These are phyloP conservation scores for Smithsoniella earleae DNA, from an alignment of 163 green algal genomes.

Conservation along the genomic window DNA sequence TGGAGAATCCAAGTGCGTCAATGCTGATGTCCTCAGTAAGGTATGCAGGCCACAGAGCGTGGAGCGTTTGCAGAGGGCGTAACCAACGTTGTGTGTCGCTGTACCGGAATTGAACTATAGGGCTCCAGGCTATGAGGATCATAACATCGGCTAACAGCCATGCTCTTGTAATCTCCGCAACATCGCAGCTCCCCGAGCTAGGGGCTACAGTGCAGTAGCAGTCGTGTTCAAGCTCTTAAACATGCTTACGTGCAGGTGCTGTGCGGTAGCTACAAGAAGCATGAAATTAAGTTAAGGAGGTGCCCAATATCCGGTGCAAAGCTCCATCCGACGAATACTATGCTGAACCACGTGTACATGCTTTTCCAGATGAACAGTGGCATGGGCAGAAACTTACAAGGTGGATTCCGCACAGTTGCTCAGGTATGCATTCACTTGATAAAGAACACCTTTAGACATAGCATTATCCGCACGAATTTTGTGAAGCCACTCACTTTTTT, in stretches of 20 bases:
- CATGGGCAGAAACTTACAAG: slow-evolving; percentile 27
- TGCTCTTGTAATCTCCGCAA: no score
- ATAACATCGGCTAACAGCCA: no score
- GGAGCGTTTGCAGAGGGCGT: no score
- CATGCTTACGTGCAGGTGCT: neutral
- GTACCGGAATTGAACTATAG: no score
- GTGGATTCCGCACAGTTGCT: slow-evolving; percentile 10
- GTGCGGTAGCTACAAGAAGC: neutral
- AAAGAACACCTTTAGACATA: neutral
- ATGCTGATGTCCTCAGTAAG: slow-evolving; percentile 8
- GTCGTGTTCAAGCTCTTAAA: neutral
- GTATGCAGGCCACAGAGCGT: neutral
- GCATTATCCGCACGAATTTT: neutral
- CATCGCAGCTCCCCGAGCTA: no score
- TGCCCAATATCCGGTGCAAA: slow-evolving; percentile 24
- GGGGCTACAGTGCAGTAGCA: no score
- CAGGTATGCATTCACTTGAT: neutral
- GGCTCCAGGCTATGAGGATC: no score
- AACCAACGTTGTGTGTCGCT: no score
- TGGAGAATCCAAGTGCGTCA: neutral
- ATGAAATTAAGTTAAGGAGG: neutral
- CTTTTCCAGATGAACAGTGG: slow-evolving; percentile 31
- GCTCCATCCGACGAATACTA: neutral
- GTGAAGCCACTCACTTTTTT: no score
- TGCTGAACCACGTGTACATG: slow-evolving; percentile 21